Base-by-base conservation (phyloP, 495 filamentous ascomycete genomes). In the Aspergillus haitiensis region DNA sequence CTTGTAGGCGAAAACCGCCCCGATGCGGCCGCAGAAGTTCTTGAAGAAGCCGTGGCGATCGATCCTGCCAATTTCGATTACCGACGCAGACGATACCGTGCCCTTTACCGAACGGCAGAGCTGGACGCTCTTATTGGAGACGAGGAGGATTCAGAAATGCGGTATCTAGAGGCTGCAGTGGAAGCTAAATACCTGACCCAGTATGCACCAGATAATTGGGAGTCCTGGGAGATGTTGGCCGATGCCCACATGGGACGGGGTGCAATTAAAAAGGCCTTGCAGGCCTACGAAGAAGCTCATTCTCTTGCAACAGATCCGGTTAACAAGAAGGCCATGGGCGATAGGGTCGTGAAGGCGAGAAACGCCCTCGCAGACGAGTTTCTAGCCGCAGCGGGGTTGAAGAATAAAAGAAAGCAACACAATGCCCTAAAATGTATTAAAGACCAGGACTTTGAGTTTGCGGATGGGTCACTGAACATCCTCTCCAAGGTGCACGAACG, bases 301-400 rank as follows among this genome's bases (percentile, higher is more conserved):
- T 27, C 47, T 32, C 5, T 32, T 50, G 47, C 47, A 11, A 32
- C 18, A 32, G 27, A 12, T 13, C 18, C 47, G 47, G 47, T 7
- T 18, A 27, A 50, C 27, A 50, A 50, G 47, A 32, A 50, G 16
- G 31, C 18, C 16, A 50, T 50, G 9, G 16, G 47, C 16, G 27
- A 50, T 15, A 50, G 32, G 16, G 13, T 50, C 47, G 47, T 32
- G 9, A 18, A 18, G 32, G 47, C 18, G 18, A 50, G 47, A 31
- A 0, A 32, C 7, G 47, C 16, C 18, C 47, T 53, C 33, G 72
- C 69, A 7, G 69, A 75, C 56, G 67, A 59, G 16, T 73, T 67
- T 62, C 55, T 75, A 16, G 66, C 67, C 18, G 64, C 60, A 31
- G 56, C 54, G 13, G 64, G 54, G 37, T 11, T 40, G n/a, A 7